Evolutionary conservation across 352 stramenopile species (phyloP).

Genomic region (Globisporangium nagaii): DNA sequence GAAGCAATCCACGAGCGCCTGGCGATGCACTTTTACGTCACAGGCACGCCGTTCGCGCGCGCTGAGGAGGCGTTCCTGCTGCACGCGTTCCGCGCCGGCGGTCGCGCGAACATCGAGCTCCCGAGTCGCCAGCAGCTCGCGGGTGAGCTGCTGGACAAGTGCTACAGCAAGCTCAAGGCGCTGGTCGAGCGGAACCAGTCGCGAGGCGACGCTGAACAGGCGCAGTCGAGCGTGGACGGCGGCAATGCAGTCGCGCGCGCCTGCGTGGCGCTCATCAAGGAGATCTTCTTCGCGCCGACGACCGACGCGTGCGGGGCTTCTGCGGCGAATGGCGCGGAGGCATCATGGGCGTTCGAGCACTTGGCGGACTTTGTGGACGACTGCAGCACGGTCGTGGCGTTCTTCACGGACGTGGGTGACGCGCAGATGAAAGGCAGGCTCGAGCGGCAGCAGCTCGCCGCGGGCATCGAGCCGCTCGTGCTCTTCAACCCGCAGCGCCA

Average conservation of each 20-base stretch:
- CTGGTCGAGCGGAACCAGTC: background rate
- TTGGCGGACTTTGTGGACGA: slow-evolving; percentile 11
- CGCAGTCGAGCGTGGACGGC: slow-evolving; percentile 1
- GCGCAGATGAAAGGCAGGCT: background rate
- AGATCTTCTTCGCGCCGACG: slow-evolving; percentile 20
- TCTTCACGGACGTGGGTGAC: slow-evolving; percentile 10
- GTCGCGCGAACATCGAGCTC: background rate
- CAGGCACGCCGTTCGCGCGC: slow-evolving; percentile 5
- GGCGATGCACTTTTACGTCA: slow-evolving; percentile 26
- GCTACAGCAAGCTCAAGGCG: slow-evolving; percentile 1
- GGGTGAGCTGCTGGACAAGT: slow-evolving; percentile 15
- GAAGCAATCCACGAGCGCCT: slow-evolving; percentile 7
- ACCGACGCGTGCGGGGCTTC: too few species aligned
- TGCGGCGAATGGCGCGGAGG: too few species aligned
- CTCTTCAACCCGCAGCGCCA: background rate
- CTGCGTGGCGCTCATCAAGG: slow-evolving; percentile 7
- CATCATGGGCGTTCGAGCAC: slow-evolving; percentile 10
- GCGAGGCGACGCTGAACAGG: background rate
- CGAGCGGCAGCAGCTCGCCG: background rate
- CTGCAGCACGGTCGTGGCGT: slow-evolving; percentile 15
- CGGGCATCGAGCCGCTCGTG: background rate
- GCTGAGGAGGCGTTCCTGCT: slow-evolving; percentile 14
- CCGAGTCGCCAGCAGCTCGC: slow-evolving; percentile 4
- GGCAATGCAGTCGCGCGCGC: background rate
- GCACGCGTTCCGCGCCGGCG: slow-evolving; percentile 5